Evolutionary conservation across 345 rosid genomes (phyloP).

Genomic region (Lumnitzera racemosa): DNA sequence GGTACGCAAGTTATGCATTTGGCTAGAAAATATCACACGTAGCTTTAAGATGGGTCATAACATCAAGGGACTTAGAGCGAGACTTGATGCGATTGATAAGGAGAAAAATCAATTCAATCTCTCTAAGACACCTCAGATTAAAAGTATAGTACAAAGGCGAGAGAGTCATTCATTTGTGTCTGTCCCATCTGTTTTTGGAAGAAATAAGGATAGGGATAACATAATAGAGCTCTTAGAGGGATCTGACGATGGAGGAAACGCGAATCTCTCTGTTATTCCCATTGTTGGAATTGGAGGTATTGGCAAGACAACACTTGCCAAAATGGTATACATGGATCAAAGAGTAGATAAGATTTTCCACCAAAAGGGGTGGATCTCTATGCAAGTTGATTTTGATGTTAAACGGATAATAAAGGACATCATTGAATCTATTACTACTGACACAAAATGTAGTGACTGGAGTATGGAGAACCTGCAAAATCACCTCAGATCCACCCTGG

Average conservation of each 20-base stretch:
- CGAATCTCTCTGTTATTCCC: constrained; percentile 13
- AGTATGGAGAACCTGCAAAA: constrained; percentile 7
- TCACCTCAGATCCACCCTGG: background rate
- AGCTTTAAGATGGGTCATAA: constrained; percentile 6
- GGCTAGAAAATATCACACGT: background rate
- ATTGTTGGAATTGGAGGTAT: constrained; percentile 19
- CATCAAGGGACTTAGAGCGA: constrained; percentile 7
- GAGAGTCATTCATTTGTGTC: constrained; percentile 15
- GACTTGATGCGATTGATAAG: constrained; percentile 4
- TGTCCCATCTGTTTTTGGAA: constrained; percentile 12
- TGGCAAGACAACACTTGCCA: constrained; percentile 20
- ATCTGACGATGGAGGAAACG: background rate
- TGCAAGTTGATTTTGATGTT: constrained; percentile 1
- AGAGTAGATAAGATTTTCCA: constrained; percentile 7
- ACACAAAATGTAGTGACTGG: background rate
- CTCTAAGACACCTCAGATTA: background rate
- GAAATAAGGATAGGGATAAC: constrained; percentile 8
- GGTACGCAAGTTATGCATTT: constrained; percentile 6
- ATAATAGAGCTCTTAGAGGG: constrained; percentile 4
- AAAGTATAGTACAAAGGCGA: background rate
- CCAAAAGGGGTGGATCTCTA: constrained; percentile 11
- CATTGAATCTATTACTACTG: background rate
- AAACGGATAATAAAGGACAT: constrained; percentile 1
- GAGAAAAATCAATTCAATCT: constrained; percentile 1
- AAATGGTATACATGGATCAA: constrained; percentile 14